Conservation (phyloP, 257 asterid species). For the Solanum etuberosum region DNA sequence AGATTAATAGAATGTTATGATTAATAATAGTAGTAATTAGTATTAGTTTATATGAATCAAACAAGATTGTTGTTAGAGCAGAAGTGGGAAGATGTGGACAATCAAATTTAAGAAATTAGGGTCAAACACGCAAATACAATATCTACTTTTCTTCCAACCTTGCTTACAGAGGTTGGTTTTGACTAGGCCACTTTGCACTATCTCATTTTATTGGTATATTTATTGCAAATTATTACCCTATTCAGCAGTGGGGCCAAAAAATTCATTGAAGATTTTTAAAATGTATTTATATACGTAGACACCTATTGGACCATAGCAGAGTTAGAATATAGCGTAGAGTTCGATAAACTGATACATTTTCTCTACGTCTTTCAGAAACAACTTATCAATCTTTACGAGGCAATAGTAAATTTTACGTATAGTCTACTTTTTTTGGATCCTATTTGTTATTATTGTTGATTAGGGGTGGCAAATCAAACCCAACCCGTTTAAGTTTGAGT, state of each 20-base stretch:
- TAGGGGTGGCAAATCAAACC: too few relatives aligned
- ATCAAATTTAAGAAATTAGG: background rate
- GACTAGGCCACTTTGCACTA: background rate
- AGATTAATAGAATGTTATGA: background rate
- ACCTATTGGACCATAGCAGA: background rate
- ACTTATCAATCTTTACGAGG: too few relatives aligned
- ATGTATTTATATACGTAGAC: background rate
- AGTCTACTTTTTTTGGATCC: fast-evolving
- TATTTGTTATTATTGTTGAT: background rate
- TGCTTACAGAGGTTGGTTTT: background rate
- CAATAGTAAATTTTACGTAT: too few relatives aligned
- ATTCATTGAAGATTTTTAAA: too few relatives aligned
- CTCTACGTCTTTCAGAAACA: background rate
- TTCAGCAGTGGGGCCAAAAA: background rate
- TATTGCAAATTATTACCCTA: background rate
- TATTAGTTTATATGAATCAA: background rate
- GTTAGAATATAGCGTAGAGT: background rate
- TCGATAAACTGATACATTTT: too few relatives aligned
- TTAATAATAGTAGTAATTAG: background rate
- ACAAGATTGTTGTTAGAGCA: background rate
- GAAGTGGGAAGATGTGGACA: background rate
- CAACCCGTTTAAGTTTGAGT: too few relatives aligned
- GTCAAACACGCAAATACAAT: background rate
- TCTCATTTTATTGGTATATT: background rate
- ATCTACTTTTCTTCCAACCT: background rate